Evolutionary conservation across 768 basidiomycete species (phyloP).

Genomic region (Mycena pura): DNA sequence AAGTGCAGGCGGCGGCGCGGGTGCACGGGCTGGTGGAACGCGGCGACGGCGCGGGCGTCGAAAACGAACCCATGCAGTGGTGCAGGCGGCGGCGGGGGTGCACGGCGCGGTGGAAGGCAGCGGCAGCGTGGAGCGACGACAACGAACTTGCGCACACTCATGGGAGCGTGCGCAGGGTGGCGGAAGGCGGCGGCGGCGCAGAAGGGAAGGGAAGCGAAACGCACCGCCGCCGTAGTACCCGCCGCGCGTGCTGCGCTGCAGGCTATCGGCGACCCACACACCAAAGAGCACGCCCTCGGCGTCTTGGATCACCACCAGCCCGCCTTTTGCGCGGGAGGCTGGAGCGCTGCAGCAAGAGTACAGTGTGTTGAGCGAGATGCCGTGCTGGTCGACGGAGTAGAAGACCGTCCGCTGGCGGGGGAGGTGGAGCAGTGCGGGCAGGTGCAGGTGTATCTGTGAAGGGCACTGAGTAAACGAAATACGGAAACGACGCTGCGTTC

Average conservation of each 20-base stretch:
- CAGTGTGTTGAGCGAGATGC: conserved; percentile 89
- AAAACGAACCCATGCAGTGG: no score
- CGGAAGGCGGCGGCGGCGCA: no score
- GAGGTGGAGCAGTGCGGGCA: conserved; percentile 78
- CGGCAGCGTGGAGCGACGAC: no score
- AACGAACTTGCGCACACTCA: no score
- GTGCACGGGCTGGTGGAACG: no score
- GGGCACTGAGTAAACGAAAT: not conserved
- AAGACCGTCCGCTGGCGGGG: conserved; percentile 76
- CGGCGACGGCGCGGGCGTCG: no score
- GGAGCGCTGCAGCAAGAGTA: conserved; percentile 68
- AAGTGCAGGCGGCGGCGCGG: no score
- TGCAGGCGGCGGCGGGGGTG: no score
- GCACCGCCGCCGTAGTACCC: conserved; percentile 85
- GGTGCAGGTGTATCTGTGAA: conserved; percentile 67
- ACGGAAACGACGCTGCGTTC: not conserved
- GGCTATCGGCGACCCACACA: conserved; percentile 80
- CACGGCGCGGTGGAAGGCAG: no score
- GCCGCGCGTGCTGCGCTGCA: conserved; percentile 62
- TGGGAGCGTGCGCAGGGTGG: no score
- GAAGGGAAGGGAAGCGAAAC: conserved; percentile 29
- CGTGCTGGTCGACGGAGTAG: conserved; percentile 94
- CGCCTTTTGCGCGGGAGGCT: conserved; percentile 41
- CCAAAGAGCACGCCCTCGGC: conserved; percentile 75
- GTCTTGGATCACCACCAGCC: conserved; percentile 73